These are phyloP conservation scores for Alternaria novae-zelandiae DNA, from an alignment of 2,329 filamentous ascomycete genomes.

Conservation along the genomic window DNA sequence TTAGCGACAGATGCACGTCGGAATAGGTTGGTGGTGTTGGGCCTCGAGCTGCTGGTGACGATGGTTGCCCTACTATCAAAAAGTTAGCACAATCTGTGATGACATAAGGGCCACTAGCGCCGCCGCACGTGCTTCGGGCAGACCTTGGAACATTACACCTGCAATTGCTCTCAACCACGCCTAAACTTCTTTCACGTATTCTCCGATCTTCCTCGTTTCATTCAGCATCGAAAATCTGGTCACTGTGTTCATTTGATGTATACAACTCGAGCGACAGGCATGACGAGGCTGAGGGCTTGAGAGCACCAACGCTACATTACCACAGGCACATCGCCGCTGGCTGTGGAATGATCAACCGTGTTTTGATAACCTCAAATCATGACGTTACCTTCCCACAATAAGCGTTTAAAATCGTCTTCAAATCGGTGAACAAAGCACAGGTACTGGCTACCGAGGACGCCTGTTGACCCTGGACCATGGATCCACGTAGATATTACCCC, in stretches of 20 bases:
- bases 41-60: slow-evolving; percentile 7
- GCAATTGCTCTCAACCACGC: not conserved
- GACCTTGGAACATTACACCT: not conserved
- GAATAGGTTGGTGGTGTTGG: slow-evolving; percentile 10
- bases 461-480: not conserved
- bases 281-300: not conserved
- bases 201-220: not conserved
- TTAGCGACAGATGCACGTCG: not conserved
- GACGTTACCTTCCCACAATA: not conserved
- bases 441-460: not conserved
- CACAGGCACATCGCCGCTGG: not conserved
- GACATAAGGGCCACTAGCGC: not conserved
- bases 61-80: slow-evolving; percentile 10
- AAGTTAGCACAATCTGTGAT: slow-evolving; percentile 2
- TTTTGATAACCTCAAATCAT: not conserved
- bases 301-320: not conserved
- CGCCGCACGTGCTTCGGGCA: not conserved
- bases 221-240: not conserved
- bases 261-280: not conserved
- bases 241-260: not conserved
- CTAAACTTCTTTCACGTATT: not conserved
- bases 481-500: not conserved
- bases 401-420: not conserved
- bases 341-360: not conserved
- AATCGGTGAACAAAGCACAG: not conserved